These are phyloP conservation scores for Aegilops umbellulata DNA, from an alignment of 176 grass and related monocot genomes.

Conservation along the genomic window DNA sequence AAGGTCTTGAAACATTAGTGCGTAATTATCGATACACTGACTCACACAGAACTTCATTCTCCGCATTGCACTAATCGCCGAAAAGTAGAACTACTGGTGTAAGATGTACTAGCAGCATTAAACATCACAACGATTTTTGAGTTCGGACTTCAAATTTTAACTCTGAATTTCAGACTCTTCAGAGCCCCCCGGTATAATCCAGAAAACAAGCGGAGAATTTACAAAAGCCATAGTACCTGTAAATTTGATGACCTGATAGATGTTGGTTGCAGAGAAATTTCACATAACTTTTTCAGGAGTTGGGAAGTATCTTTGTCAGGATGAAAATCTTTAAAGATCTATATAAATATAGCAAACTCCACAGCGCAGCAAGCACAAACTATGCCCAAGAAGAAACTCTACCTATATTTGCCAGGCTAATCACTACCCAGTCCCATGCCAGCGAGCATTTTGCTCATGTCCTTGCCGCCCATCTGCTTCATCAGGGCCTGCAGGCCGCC, in stretches of 20 bases:
- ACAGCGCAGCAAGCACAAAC: not conserved
- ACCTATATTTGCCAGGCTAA: not conserved
- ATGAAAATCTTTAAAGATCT: not conserved
- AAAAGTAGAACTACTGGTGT: too few species aligned
- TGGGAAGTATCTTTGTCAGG: not conserved
- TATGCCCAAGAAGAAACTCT: not conserved
- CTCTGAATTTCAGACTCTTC: not conserved
- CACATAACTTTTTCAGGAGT: not conserved
- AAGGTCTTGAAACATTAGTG: not conserved
- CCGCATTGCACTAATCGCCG: not conserved
- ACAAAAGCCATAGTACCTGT: not conserved
- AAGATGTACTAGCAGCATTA: not conserved
- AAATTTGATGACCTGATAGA: not conserved
- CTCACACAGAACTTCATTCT: too few species aligned
- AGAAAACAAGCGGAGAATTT: not conserved
- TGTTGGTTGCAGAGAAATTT: not conserved
- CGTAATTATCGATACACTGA: not conserved
- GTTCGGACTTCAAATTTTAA: not conserved
- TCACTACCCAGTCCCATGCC: slow-evolving; percentile 21
- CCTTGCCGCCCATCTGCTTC: slow-evolving; percentile 69
- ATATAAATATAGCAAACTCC: not conserved
- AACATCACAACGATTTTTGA: not conserved
- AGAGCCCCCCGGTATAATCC: too few species aligned
- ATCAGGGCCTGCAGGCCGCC: slow-evolving; percentile 54
- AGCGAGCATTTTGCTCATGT: slow-evolving; percentile 50